Percentiles rank a stretch among this genome's conserved stretches.
These are phyloP conservation scores for Amanita subjunquillea DNA, from an alignment of 768 basidiomycete species.

Conservation along the genomic window DNA sequence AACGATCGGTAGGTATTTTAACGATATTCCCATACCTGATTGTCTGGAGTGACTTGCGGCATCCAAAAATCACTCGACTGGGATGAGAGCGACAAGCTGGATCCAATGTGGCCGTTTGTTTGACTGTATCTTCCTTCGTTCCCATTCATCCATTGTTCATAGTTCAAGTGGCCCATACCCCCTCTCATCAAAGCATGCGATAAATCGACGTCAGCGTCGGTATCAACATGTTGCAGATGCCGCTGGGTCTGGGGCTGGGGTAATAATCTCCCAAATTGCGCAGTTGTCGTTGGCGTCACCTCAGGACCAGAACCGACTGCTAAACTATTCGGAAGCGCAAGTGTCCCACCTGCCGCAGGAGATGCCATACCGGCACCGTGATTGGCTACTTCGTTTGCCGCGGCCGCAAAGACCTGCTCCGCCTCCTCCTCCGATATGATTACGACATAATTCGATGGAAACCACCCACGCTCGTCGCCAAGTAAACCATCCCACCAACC, in stretches of 20 bases:
- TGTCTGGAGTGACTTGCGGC: slow-evolving; percentile 72
- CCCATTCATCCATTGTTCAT: slow-evolving; percentile 28
- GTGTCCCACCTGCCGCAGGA: not conserved
- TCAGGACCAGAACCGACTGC: not conserved
- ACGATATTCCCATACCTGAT: slow-evolving; percentile 50
- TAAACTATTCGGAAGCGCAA: not conserved
- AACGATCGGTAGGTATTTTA: not conserved
- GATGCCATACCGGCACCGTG: not conserved
- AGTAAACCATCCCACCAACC: slow-evolving; percentile 99
- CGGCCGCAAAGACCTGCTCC: slow-evolving; percentile 40
- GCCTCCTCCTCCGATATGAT: slow-evolving; percentile 74
- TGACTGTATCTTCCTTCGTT: slow-evolving; percentile 15
- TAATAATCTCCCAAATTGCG: slow-evolving; percentile 1
- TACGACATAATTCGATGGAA: slow-evolving; percentile 92
- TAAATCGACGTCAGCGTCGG: slow-evolving; percentile 25
- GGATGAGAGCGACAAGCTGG: slow-evolving; percentile 15
- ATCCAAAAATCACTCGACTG: slow-evolving; percentile 82
- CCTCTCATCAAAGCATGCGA: slow-evolving; percentile 37
- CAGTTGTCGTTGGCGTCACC: not conserved
- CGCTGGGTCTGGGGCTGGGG: not conserved
- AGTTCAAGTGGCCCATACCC: slow-evolving; percentile 36
- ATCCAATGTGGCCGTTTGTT: slow-evolving; percentile 5
- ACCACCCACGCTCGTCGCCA: slow-evolving; percentile 88
- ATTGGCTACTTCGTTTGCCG: not conserved
- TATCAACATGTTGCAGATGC: not conserved